These are phyloP conservation scores for Decorospora gaudefroyi DNA, from an alignment of 2,329 filamentous ascomycete genomes.

Conservation along the genomic window DNA sequence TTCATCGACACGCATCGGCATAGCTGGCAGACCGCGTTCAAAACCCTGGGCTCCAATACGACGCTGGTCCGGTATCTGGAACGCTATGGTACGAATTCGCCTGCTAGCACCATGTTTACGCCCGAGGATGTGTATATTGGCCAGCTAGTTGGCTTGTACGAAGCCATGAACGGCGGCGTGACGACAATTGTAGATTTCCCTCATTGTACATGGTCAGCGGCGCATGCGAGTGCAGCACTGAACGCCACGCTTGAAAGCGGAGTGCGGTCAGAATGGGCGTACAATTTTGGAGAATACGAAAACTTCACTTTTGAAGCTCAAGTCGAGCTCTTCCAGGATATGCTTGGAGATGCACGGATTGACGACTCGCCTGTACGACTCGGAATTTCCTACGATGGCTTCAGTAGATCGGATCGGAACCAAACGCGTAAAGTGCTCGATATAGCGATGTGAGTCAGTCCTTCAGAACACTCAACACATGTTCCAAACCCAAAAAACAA, in stretches of 20 bases:
- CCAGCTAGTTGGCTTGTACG: conserved; percentile 50
- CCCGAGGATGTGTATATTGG: conserved; percentile 32
- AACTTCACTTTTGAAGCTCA: conserved; percentile 11
- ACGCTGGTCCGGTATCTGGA: conserved; percentile 35
- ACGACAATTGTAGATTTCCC: conserved; percentile 54
- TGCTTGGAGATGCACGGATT: conserved; percentile 3
- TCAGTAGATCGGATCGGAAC: conserved; percentile 5
- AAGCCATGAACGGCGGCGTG: conserved; percentile 57
- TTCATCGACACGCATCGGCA: conserved; percentile 62
- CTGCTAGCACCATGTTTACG: conserved; percentile 9
- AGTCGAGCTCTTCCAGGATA: conserved; percentile 1
- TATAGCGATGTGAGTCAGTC: conserved; percentile 8
- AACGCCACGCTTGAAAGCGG: conserved; percentile 56
- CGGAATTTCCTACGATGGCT: conserved; percentile 11
- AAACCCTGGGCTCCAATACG: conserved; percentile 59
- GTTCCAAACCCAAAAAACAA: background rate
- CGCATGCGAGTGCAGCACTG: conserved; percentile 52
- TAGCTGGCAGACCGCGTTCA: conserved; percentile 59
- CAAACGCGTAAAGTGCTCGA: conserved; percentile 8
- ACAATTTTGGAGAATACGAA: conserved; percentile 7
- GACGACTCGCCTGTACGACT: conserved; percentile 5
- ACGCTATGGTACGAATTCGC: conserved; percentile 16
- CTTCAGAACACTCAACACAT: too few relatives aligned
- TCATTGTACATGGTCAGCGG: conserved; percentile 47
- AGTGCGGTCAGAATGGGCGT: conserved; percentile 1